Base-by-base conservation (phyloP, 2,329 filamentous ascomycete genomes). In the Calycina marina region DNA sequence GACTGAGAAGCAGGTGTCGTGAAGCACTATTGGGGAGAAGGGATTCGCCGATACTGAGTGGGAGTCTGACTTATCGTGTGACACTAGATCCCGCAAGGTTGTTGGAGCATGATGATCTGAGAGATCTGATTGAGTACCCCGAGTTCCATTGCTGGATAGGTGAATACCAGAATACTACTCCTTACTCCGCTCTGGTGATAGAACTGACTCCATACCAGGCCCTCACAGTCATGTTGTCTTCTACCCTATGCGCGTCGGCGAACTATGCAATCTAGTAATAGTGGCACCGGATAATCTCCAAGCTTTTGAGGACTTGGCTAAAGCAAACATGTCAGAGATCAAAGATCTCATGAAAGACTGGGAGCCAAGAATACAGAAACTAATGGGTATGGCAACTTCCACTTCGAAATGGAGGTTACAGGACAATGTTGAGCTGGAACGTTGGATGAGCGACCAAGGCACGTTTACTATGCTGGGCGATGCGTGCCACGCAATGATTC, bases 401-500 rank as follows among this genome's bases (percentile, higher is more conserved):
- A 15, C 12, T 4, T 6, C 22, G 3, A 32, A 38, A 14, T 40
- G 35, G 31, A 28, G 20, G 18, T 15, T 40, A 11, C 14, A 10
- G 14, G 22, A 16, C 15, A 12, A 20, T 22, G 14, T 16, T 4
- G 15, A 32, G 15, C 6, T 40, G 26, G 26, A 24, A 24, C 6
- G 20, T 15, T 31, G 31, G 30, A 5, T 16, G 9, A 8, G 28
- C 17, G 14, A 14, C 9, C 4, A 13, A 6, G 35, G 35, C 4
- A 34, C 14, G 3, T 35, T 36, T n/a, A 26, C 27, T 11, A 13
- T 42, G 4, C 57, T 73, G 1, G 69, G 69, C 13, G 70, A 75
- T 45, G 66, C 69, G 1, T 72, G 67, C 44, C 72, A 77, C 49
- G 69, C 72, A 0, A 77, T 71, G 2, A 57, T 31, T 2, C 35